Evolutionary conservation across 495 filamentous ascomycete genomes (phyloP), one percentile per base, ranked within the genome.

Genomic region (Neurospora terricola): DNA sequence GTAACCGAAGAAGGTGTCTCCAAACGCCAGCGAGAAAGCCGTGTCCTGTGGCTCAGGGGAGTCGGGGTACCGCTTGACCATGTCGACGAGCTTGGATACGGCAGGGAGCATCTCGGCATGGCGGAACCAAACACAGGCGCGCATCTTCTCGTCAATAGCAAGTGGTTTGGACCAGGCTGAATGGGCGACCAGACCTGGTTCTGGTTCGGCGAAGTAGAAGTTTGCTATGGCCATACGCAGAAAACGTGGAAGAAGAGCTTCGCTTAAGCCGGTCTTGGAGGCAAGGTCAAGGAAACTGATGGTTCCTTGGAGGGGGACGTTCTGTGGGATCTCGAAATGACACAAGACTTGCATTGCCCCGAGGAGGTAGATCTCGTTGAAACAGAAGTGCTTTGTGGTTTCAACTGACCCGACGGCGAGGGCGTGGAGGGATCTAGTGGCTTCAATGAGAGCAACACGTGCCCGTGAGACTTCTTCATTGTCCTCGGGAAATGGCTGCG

Each of bases 41-140:
- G 78, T 72, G 12, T 80, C 69, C 34, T 74, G 73, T 2, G 80
- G 78, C 45, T 78, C 71, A 21, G 69, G 42, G 12, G 75, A 76
- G n/a, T 78, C 59, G 43, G 76, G 73, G 39, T 72, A 77, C 72
- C 68, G 66, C 30, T 78, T 73, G 88, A 92, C 66, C 91, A 94
- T 82, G 89, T 93, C 73, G 88, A 94, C 77, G 88, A 94, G 82
- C 88, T 96, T 69, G 81, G 92, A 74, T 90, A 96, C 81, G 90
- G 95, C 21, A 92, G 91, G 91, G 84, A 89, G 71, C 83, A 83
- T 70, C 87, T 94, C 34, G 88, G 90, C 48, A 14, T 74, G 59
- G n/a, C 73, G 42, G 39, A 71, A 74, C 72, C 73, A 72, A 5
- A 78, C 69, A 37, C 71, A 74, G n/a, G 76, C 73, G 69, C 71